phyloP scores from a whole-genome alignment of 805 yeast genomes.

The Ogataea corticis region DNA sequence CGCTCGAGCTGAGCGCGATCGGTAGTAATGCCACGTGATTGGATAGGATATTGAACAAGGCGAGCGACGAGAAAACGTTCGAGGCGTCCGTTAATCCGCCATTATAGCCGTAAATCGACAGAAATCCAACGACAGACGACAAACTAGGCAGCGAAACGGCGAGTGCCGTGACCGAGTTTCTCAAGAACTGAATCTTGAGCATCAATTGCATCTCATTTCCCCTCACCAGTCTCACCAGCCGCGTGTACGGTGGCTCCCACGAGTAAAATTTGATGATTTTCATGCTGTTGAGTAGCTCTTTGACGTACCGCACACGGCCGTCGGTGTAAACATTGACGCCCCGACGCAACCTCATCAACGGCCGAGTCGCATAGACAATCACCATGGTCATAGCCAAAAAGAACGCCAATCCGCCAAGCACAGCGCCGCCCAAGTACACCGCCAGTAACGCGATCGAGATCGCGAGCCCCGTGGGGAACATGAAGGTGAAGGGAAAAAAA shows the following conservation, averaged over 20 bases:
- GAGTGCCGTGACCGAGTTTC: slow-evolving; percentile 63
- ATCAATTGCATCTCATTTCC: slow-evolving; percentile 60
- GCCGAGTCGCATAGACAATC: slow-evolving; percentile 49
- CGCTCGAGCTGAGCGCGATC: slow-evolving; percentile 63
- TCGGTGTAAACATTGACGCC: slow-evolving; percentile 70
- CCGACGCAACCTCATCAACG: slow-evolving; percentile 55
- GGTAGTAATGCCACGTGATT: slow-evolving; percentile 70
- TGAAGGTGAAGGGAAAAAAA: slow-evolving; percentile 62
- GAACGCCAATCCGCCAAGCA: slow-evolving; percentile 67
- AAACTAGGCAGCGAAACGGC: slow-evolving; percentile 68
- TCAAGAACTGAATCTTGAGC: slow-evolving; percentile 60
- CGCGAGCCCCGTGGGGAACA: slow-evolving; percentile 63
- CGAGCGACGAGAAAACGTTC: slow-evolving; percentile 65
- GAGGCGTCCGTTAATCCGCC: slow-evolving; percentile 50
- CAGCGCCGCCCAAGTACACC: slow-evolving; percentile 68
- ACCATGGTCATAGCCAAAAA: slow-evolving; percentile 50
- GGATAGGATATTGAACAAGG: slow-evolving; percentile 63
- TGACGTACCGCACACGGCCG: slow-evolving; percentile 68
- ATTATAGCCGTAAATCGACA: slow-evolving; percentile 40
- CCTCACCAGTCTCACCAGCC: slow-evolving; percentile 56
- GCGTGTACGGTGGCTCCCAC: slow-evolving; percentile 82
- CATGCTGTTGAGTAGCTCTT: slow-evolving; percentile 76
- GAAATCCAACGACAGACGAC: slow-evolving; percentile 64
- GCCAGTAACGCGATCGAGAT: slow-evolving; percentile 65
- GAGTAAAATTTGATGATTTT: slow-evolving; percentile 85